Evolutionary conservation across 192 early-diverging fungal genomes (phyloP).

Genomic region (Podila epigama): DNA sequence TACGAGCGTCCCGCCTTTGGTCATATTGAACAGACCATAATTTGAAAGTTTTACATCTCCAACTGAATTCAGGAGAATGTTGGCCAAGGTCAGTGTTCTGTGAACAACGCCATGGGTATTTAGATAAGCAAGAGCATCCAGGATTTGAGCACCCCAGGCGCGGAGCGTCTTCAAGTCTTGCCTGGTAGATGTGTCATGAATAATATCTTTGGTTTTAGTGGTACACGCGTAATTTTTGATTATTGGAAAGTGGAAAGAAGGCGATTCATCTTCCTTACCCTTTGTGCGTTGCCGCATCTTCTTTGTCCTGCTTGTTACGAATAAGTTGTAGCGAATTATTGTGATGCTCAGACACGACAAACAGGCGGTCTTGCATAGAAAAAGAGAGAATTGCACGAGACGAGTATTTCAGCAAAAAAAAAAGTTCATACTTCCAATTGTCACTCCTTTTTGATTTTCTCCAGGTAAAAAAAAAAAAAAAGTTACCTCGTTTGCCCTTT

Average conservation of each 20-base stretch:
- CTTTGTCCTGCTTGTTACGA: constrained; percentile 19
- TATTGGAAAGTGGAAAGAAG: not conserved
- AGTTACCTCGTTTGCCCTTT: constrained; percentile 70
- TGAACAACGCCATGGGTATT: constrained; percentile 56
- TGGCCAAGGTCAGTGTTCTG: constrained; percentile 50
- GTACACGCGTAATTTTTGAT: not conserved
- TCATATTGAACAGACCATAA: constrained; percentile 68
- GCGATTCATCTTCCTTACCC: constrained; percentile 1
- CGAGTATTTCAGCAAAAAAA: too few species aligned
- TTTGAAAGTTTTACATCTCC: constrained; percentile 59
- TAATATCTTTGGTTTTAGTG: not conserved
- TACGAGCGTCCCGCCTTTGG: constrained; percentile 57
- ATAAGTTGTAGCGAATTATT: constrained; percentile 12
- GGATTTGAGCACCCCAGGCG: constrained; percentile 60
- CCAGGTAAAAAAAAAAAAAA: too few species aligned
- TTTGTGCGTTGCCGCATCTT: constrained; percentile 8
- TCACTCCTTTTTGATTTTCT: too few species aligned
- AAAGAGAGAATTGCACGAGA: not conserved
- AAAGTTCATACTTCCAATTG: too few species aligned
- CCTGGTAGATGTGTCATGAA: constrained; percentile 6
- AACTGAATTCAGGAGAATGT: constrained; percentile 59
- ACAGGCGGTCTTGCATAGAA: constrained; percentile 54
- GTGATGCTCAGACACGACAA: constrained; percentile 63
- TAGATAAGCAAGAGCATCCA: constrained; percentile 59
- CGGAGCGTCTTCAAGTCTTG: constrained; percentile 29